Evolutionary conservation across 352 stramenopile species (phyloP).

Genomic region (Globisporangium nagaii): DNA sequence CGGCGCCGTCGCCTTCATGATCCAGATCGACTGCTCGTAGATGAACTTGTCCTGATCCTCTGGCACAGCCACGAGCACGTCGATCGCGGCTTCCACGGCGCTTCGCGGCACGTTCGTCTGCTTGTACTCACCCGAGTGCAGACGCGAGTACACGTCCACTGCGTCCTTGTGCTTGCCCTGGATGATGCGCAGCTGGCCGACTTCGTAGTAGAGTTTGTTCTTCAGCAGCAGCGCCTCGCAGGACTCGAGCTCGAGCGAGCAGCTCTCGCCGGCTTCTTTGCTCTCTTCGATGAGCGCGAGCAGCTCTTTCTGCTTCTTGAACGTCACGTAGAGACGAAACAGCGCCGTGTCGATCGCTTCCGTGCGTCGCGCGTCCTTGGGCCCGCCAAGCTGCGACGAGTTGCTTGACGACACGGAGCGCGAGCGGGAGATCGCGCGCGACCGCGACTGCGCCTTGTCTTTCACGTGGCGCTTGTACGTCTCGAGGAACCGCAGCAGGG

Average conservation of each 20-base stretch:
- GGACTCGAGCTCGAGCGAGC: slow-evolving; percentile 56
- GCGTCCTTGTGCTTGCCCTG: slow-evolving; percentile 66
- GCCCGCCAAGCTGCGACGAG: slow-evolving; percentile 10
- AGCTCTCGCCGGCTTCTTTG: slow-evolving; percentile 50
- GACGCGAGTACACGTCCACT: slow-evolving; percentile 76
- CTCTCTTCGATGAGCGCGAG: slow-evolving; percentile 68
- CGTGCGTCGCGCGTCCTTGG: slow-evolving; percentile 66
- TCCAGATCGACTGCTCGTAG: slow-evolving; percentile 85
- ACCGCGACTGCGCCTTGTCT: slow-evolving; percentile 50
- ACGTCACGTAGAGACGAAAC: slow-evolving; percentile 74
- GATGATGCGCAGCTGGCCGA: slow-evolving; percentile 58
- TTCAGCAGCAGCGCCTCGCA: slow-evolving; percentile 65
- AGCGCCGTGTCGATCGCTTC: slow-evolving; percentile 85
- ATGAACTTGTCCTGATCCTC: slow-evolving; percentile 82
- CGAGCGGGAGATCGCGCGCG: slow-evolving; percentile 28
- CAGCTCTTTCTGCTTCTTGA: slow-evolving; percentile 77
- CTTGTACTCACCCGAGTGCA: slow-evolving; percentile 79
- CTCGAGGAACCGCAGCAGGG: slow-evolving; percentile 75
- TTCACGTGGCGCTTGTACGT: slow-evolving; percentile 81
- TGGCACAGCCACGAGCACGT: slow-evolving; percentile 75
- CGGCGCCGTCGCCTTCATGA: slow-evolving; percentile 64
- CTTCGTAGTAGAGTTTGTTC: slow-evolving; percentile 78
- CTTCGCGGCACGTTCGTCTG: slow-evolving; percentile 85
- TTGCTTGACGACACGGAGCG: slow-evolving; percentile 27
- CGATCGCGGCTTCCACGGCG: slow-evolving; percentile 85